Percentiles rank a stretch among this genome's conserved stretches.
phyloP scores from a whole-genome alignment of 2,329 filamentous ascomycete genomes.

The Calonectria hawksworthii region DNA sequence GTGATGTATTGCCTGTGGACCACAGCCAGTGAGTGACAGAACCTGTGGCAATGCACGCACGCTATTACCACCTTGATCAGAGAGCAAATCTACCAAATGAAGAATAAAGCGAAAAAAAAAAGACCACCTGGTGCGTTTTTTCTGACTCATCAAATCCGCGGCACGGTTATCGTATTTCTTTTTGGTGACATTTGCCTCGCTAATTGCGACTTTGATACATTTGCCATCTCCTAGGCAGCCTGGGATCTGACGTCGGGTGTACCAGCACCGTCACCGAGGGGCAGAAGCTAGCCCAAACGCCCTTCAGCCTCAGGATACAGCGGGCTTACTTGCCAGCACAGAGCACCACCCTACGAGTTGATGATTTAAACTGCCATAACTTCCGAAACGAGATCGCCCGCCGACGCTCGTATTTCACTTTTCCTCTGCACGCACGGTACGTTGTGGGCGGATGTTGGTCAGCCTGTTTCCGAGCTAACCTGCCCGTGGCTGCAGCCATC shows the following conservation, averaged over 20 bases:
- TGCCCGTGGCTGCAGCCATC: conserved; percentile 26
- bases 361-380: conserved; percentile 16
- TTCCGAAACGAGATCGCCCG: conserved; percentile 8
- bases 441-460: background rate
- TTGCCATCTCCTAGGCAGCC: conserved; percentile 11
- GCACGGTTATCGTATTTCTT: background rate
- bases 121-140: background rate
- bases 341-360: conserved; percentile 16
- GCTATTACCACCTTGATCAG: background rate
- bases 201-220: background rate
- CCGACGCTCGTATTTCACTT: background rate
- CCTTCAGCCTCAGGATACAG: conserved; percentile 43
- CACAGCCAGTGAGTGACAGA: background rate
- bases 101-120: conserved; percentile 10
- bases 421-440: conserved; percentile 7
- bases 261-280: conserved; percentile 36
- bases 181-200: background rate
- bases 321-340: conserved; percentile 20
- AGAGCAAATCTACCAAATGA: background rate
- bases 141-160: conserved; percentile 10
- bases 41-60: conserved; percentile 10
- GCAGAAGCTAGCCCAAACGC: conserved; percentile 35
- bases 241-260: conserved; percentile 38
- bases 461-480: conserved; percentile 34
- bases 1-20: conserved; percentile 26